Conservation (phyloP, 495 filamentous ascomycete genomes). For the Podospora bellae-mahoneyi region DNA sequence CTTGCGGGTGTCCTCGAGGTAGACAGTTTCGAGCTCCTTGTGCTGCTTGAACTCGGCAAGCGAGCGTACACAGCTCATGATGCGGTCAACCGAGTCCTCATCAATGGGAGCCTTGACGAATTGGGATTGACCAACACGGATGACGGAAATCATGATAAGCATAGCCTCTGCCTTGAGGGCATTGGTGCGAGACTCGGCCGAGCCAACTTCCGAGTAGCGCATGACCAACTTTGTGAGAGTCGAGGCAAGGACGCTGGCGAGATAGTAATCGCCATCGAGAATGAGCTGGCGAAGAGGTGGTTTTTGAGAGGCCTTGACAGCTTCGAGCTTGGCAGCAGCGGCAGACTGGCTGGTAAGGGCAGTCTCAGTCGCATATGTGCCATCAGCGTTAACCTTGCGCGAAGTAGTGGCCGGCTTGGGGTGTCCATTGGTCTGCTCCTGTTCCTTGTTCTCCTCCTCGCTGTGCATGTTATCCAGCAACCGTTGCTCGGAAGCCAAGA, state of each 20-base stretch:
- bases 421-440: slow-evolving; percentile 78
- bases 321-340: slow-evolving; percentile 85
- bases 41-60: slow-evolving; percentile 85
- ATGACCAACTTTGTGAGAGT: slow-evolving; percentile 98
- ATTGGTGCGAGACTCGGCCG: slow-evolving; percentile 83
- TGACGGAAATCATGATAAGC: slow-evolving; percentile 99
- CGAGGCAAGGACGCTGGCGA: slow-evolving; percentile 90
- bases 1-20: slow-evolving; percentile 92
- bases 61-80: slow-evolving; percentile 94
- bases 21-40: slow-evolving; percentile 86
- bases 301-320: slow-evolving; percentile 95
- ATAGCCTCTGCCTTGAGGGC: slow-evolving; percentile 95
- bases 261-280: slow-evolving; percentile 94
- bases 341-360: slow-evolving; percentile 90
- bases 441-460: slow-evolving; percentile 53
- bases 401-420: slow-evolving; percentile 75
- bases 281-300: slow-evolving; percentile 94
- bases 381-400: slow-evolving; percentile 88
- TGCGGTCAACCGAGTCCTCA: slow-evolving; percentile 94
- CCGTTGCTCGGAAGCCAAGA: slow-evolving; percentile 91
- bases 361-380: slow-evolving; percentile 95
- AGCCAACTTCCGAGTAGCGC: slow-evolving; percentile 92
- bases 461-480: slow-evolving; percentile 65
- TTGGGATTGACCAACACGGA: slow-evolving; percentile 93
- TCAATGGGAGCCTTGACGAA: slow-evolving; percentile 98